Conservation (phyloP, 1,284 basidiomycete species). For the Rhodotorula sp. region DNA sequence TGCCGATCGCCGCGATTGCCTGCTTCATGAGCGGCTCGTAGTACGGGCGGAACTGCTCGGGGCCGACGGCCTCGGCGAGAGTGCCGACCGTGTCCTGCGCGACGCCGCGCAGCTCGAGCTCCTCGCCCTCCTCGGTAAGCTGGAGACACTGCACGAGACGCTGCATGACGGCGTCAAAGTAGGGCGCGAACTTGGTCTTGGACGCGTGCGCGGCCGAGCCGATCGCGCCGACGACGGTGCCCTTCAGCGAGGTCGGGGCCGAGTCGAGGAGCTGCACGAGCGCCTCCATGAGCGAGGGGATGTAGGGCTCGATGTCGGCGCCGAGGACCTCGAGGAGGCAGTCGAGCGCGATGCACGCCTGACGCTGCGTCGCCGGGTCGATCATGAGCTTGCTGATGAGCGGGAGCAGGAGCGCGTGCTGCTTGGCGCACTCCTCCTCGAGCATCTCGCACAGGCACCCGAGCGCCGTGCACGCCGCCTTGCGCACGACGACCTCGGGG, state of each 20-base stretch:
- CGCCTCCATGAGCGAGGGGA: slow-evolving; percentile 93
- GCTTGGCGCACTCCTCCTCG: slow-evolving; percentile 85
- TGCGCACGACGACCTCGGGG: slow-evolving; percentile 79
- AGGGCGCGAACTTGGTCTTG: slow-evolving; percentile 86
- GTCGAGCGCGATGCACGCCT: slow-evolving; percentile 95
- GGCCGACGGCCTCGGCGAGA: slow-evolving; percentile 94
- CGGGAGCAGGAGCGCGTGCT: slow-evolving; percentile 83
- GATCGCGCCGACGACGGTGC: slow-evolving; percentile 96
- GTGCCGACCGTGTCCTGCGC: slow-evolving; percentile 98
- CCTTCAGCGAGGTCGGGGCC: slow-evolving; percentile 82
- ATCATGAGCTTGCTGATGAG: slow-evolving; percentile 64
- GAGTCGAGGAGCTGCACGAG: slow-evolving; percentile 84
- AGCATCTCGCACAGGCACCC: slow-evolving; percentile 98
- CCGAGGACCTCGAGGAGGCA: slow-evolving; percentile 94
- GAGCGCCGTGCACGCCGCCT: slow-evolving; percentile 91
- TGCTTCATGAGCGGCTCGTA: slow-evolving; percentile 95
- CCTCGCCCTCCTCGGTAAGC: slow-evolving; percentile 82
- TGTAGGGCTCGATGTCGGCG: slow-evolving; percentile 81
- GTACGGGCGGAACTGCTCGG: slow-evolving; percentile 91
- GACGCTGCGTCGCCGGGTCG: slow-evolving; percentile 81
- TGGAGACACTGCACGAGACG: slow-evolving; percentile 83
- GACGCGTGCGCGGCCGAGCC: slow-evolving; percentile 98
- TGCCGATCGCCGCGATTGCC: slow-evolving; percentile 85
- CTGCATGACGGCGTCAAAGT: slow-evolving; percentile 91
- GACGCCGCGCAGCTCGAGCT: slow-evolving; percentile 87